phyloP scores from a whole-genome alignment of 306 rosid genomes.

The Malus sylvestris region DNA sequence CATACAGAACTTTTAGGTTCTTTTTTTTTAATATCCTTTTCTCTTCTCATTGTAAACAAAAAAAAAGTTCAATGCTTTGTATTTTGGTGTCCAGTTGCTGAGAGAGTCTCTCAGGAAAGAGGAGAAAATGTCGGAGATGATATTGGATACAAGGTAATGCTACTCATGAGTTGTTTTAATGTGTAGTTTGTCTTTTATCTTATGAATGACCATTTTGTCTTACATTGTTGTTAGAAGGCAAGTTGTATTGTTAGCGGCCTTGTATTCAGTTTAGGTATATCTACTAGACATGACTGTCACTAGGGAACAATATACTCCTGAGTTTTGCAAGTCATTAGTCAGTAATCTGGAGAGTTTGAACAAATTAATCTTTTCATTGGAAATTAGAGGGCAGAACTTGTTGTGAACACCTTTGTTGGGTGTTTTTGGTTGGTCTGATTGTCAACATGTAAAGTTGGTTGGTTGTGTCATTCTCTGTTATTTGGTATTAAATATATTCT shows the following conservation, averaged over 20 bases:
- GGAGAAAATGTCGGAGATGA: slow-evolving; percentile 66
- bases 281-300: neutral
- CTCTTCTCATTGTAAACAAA: slow-evolving; percentile 9
- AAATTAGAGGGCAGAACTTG: neutral
- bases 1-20: neutral
- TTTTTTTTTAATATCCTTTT: neutral
- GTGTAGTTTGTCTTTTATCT: neutral
- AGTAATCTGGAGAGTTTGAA: neutral
- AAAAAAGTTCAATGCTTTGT: slow-evolving; percentile 4
- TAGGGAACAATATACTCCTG: neutral
- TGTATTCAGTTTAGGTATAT: neutral
- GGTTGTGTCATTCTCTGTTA: neutral
- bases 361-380: neutral
- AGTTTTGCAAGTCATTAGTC: neutral
- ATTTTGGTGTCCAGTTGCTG: slow-evolving; percentile 62
- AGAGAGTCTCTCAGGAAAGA: slow-evolving; percentile 80
- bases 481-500: neutral
- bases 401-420: neutral
- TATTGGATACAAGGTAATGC: slow-evolving; percentile 87
- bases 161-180: slow-evolving; percentile 17
- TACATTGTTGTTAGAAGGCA: neutral
- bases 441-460: neutral
- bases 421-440: neutral
- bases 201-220: neutral
- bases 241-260: neutral